These are phyloP conservation scores for Coelastrella sp. DNA, from an alignment of 139 green algal genomes.

Conservation along the genomic window DNA sequence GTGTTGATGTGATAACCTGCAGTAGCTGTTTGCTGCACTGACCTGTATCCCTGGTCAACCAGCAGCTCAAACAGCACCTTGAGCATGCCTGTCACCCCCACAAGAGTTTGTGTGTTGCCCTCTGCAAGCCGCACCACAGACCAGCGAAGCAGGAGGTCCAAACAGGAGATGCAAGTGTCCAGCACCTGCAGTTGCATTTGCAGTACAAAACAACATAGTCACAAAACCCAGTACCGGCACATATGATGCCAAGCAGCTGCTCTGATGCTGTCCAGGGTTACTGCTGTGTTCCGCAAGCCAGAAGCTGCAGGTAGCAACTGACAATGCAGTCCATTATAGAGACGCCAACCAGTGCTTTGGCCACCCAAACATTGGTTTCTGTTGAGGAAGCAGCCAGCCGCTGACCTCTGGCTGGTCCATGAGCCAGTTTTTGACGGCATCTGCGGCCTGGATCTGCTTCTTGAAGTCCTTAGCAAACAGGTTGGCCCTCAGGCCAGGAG, in stretches of 20 bases:
- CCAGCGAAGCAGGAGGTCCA: slow-evolving; percentile 86
- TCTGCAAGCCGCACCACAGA: slow-evolving; percentile 85
- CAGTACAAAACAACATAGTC: not conserved
- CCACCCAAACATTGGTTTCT: too few relatives aligned
- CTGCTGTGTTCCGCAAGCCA: too few relatives aligned
- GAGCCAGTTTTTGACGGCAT: slow-evolving; percentile 60
- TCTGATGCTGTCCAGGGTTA: too few relatives aligned
- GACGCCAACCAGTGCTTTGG: too few relatives aligned
- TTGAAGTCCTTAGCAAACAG: slow-evolving; percentile 87
- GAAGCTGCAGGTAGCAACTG: too few relatives aligned
- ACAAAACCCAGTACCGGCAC: not conserved
- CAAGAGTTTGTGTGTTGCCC: slow-evolving; percentile 80
- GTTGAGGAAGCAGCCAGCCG: too few relatives aligned
- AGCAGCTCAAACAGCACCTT: slow-evolving; percentile 51
- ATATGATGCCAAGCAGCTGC: not conserved
- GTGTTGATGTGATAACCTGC: too few relatives aligned
- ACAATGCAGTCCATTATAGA: too few relatives aligned
- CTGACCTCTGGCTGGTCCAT: slow-evolving; percentile 45
- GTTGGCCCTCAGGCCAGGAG: slow-evolving; percentile 46
- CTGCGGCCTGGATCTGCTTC: slow-evolving; percentile 77
- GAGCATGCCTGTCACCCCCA: slow-evolving; percentile 81
- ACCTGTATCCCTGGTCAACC: slow-evolving; percentile 16
- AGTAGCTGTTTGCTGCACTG: not conserved
- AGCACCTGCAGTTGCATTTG: slow-evolving; percentile 2
- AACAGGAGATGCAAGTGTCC: not conserved